Conservation (phyloP, 2,329 filamentous ascomycete species). For the Teratosphaeria gauchensis region DNA sequence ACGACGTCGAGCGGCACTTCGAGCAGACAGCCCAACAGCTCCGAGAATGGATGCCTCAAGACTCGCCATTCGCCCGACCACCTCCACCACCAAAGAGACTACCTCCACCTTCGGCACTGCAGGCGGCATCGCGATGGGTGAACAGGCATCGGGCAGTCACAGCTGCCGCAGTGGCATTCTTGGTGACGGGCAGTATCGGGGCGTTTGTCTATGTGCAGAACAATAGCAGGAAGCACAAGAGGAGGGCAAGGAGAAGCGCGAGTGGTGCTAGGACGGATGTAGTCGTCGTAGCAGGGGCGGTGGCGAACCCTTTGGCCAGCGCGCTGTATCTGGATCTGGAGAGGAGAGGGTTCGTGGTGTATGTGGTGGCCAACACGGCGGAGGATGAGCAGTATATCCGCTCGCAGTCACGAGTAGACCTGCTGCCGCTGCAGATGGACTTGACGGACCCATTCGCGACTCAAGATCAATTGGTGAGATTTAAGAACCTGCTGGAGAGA, state of each 20-base stretch:
- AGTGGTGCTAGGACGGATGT: constrained; percentile 86
- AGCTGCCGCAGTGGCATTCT: constrained; percentile 59
- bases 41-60: constrained; percentile 58
- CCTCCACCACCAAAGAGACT: constrained; percentile 38
- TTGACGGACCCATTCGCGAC: constrained; percentile 65
- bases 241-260: constrained; percentile 66
- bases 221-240: constrained; percentile 48
- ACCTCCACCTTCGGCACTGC: constrained; percentile 35
- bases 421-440: constrained; percentile 73
- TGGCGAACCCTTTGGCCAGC: constrained; percentile 71
- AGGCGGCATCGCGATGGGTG: constrained; percentile 62
- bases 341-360: constrained; percentile 85
- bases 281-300: constrained; percentile 77
- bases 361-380: constrained; percentile 72
- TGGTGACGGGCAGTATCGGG: constrained; percentile 49
- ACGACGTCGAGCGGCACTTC: constrained; percentile 71
- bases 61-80: constrained; percentile 59
- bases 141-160: constrained; percentile 63
- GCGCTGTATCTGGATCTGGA: constrained; percentile 81
- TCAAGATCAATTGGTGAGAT: constrained; percentile 60
- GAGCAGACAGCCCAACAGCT: constrained; percentile 64
- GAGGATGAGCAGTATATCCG: constrained; percentile 77
- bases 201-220: constrained; percentile 51
- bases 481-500: constrained; percentile 59
- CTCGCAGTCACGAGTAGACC: constrained; percentile 66